Evolutionary conservation across 2,329 filamentous ascomycete species (phyloP).

Genomic region (Pseudogymnoascus sp.): DNA sequence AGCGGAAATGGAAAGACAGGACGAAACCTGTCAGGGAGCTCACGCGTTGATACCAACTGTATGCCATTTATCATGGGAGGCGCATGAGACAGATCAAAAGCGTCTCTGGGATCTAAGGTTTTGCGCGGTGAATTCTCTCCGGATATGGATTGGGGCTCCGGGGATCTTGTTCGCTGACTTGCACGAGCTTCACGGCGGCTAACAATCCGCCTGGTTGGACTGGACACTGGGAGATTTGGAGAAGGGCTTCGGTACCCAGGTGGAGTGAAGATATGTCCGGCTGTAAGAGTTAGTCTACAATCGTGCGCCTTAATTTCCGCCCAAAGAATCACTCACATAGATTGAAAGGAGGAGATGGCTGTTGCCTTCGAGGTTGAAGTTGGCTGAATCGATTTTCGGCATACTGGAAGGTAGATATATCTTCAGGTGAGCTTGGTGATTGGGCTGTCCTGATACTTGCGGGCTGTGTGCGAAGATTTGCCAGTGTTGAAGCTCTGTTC

Average conservation of each 20-base stretch:
- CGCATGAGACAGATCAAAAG: slow-evolving; percentile 14
- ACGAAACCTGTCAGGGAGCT: slow-evolving; percentile 61
- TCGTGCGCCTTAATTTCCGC: not conserved
- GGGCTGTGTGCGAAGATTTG: slow-evolving; percentile 4
- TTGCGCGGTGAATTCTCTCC: not conserved
- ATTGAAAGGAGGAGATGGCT: slow-evolving; percentile 23
- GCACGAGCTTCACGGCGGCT: slow-evolving; percentile 15
- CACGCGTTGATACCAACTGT: slow-evolving; percentile 46
- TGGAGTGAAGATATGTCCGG: not conserved
- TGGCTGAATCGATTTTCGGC: slow-evolving; percentile 13
- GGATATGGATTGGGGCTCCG: not conserved
- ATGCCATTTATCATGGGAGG: slow-evolving; percentile 39
- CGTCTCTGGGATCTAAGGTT: not conserved
- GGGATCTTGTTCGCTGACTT: not conserved
- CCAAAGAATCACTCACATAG: slow-evolving; percentile 17
- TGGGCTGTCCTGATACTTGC: not conserved
- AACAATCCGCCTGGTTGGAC: slow-evolving; percentile 22
- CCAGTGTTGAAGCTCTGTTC: not conserved
- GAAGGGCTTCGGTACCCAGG: slow-evolving; percentile 17
- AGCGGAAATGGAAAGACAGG: slow-evolving; percentile 62
- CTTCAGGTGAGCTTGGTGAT: not conserved
- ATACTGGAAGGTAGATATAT: slow-evolving; percentile 14
- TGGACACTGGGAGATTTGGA: slow-evolving; percentile 17
- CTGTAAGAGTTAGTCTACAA: not conserved
- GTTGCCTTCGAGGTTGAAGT: slow-evolving; percentile 20